Conservation (phyloP, 331 rosid species). For the Acacia concinna region DNA sequence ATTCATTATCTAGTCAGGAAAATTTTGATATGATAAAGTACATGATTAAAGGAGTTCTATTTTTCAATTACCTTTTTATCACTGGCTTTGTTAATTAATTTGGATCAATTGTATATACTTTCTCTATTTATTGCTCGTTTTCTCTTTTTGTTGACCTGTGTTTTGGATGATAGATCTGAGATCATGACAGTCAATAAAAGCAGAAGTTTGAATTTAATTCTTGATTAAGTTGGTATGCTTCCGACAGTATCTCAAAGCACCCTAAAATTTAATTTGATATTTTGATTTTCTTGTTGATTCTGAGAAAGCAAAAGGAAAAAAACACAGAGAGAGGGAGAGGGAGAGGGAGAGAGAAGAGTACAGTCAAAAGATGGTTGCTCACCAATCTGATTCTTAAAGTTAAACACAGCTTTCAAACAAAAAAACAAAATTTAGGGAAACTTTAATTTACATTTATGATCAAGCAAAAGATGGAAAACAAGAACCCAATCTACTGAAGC, state of each 20-base stretch:
- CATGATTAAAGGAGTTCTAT: conserved; percentile 33
- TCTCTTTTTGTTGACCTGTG: neutral
- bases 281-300: neutral
- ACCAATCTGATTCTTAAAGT: conserved; percentile 33
- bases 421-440: neutral
- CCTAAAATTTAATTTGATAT: neutral
- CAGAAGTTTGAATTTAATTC: neutral
- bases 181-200: neutral
- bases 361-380: conserved; percentile 20
- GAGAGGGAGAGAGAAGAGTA: neutral
- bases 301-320: neutral
- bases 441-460: conserved; percentile 29
- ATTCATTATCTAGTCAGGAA: conserved; percentile 42
- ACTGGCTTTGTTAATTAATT: conserved; percentile 45
- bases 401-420: conserved; percentile 2
- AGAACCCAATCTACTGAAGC: conserved; percentile 5
- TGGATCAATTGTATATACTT: conserved; percentile 31
- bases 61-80: conserved; percentile 34
- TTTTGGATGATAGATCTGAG: neutral
- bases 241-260: neutral
- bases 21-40: conserved; percentile 55
- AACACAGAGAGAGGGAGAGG: too few species aligned
- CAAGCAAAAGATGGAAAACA: conserved; percentile 4
- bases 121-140: neutral
- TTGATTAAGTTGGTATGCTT: neutral